Evolutionary conservation across 2,329 filamentous ascomycete genomes (phyloP), one percentile per base, ranked within the genome.

Genomic region (Trichoderma sp.): DNA sequence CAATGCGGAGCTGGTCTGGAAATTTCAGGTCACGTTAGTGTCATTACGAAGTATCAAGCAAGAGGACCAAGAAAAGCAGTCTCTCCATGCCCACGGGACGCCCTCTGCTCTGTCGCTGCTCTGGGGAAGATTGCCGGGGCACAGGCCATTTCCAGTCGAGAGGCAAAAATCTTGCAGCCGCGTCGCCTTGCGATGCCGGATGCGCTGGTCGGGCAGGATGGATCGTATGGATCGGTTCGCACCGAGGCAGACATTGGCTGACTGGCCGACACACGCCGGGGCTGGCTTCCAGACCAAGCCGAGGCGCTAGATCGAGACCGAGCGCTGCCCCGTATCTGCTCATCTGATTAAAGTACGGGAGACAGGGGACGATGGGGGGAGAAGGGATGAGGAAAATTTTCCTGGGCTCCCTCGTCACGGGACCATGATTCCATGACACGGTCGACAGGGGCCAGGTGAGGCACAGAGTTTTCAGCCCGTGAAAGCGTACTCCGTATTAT

Each of bases 271-370:
- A 47, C 59, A 54, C 55, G 59, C 59, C 39, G 59, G 50, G 50
- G 45, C 41, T 55, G 51, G 5, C 14, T 39, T 62, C 39, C 44
- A 44, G 47, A 45, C 59, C 55, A 26, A 30, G 34, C 44, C 24
- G n/a, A 59, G 56, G 28, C 43, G 56, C 56, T 44, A 59, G 56
- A 59, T 59, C 56, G 56, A 48, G 56, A 19, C 56, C 56, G 56
- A 59, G 48, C 47, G 43, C 56, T 44, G 56, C 56, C 59, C 59
- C 59, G 59, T 63, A 63, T 63, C 54, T 63, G 48, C 59, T 63
- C 59, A 63, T 63, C 59, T 63, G 59, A 63, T 47, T 44, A 47
- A 63, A 47, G 52, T 63, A 63, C 59, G 59, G 59, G 59, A 50
- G 28, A 47, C 59, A 63, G 59, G 59, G 59, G 47, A 54, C 24